Percentiles rank a stretch among this genome's conserved stretches.
Conservation (phyloP, 1,139 yeast genomes). For the Suhomyces anneliseae region DNA sequence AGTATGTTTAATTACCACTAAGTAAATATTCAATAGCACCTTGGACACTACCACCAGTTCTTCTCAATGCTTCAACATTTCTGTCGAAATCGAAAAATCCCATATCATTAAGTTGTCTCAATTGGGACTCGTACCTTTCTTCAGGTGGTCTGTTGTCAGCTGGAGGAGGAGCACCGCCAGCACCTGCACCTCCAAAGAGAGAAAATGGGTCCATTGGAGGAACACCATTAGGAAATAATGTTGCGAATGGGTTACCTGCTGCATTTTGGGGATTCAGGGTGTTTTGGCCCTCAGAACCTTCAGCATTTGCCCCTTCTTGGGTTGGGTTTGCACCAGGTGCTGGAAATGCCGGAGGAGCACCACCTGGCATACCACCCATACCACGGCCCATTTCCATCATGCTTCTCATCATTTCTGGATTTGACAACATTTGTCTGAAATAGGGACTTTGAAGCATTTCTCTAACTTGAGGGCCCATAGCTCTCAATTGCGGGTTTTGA, state of each 20-base stretch:
- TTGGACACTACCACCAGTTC: slow-evolving; percentile 96
- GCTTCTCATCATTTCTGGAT: slow-evolving; percentile 82
- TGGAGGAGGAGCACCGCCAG: slow-evolving; percentile 23
- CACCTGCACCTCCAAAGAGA: slow-evolving; percentile 26
- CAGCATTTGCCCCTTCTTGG: slow-evolving; percentile 20
- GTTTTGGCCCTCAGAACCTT: slow-evolving; percentile 10
- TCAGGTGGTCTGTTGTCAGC: slow-evolving; percentile 90
- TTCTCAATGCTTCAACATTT: slow-evolving; percentile 85
- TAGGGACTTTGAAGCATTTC: slow-evolving; percentile 82
- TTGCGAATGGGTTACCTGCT: slow-evolving; percentile 40
- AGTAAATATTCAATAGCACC: slow-evolving; percentile 92
- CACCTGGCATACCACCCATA: slow-evolving; percentile 20
- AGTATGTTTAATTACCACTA: slow-evolving; percentile 5
- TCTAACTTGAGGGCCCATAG: slow-evolving; percentile 88
- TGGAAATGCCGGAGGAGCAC: slow-evolving; percentile 44
- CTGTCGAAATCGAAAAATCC: slow-evolving; percentile 93
- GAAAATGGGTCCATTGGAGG: slow-evolving; percentile 18
- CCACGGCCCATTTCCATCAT: slow-evolving; percentile 74
- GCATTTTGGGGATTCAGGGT: slow-evolving; percentile 9
- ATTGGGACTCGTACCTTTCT: slow-evolving; percentile 86
- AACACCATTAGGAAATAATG: slow-evolving; percentile 37
- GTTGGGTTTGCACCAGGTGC: slow-evolving; percentile 55
- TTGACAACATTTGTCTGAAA: slow-evolving; percentile 80
- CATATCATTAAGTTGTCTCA: slow-evolving; percentile 92
- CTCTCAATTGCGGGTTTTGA: slow-evolving; percentile 79